Percentiles rank a stretch among this genome's conserved stretches.
Conservation (phyloP, 257 asterid species). For the Solanum peruvianum region DNA sequence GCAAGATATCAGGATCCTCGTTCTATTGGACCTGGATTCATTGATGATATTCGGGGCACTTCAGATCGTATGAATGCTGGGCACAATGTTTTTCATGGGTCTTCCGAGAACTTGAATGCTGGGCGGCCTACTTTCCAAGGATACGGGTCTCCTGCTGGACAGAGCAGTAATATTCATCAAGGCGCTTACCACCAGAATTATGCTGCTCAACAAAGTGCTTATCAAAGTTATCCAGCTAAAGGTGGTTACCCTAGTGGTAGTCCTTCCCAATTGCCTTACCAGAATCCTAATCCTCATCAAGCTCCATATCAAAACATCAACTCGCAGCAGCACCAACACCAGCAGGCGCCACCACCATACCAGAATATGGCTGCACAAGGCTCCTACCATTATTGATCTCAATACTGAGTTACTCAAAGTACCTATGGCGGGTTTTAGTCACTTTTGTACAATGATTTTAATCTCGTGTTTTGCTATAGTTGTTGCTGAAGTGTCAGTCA, state of each 20-base stretch:
- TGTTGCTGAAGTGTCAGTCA: not conserved
- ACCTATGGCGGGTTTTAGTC: not conserved
- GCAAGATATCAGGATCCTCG: constrained; percentile 28
- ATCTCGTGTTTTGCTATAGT: not conserved
- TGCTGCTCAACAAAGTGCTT: constrained; percentile 14
- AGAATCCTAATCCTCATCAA: constrained; percentile 22
- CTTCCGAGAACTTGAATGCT: constrained; percentile 25
- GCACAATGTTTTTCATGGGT: constrained; percentile 18
- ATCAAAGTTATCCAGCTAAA: constrained; percentile 19
- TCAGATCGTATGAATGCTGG: constrained; percentile 28
- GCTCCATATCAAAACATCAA: constrained; percentile 23
- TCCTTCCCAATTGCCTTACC: constrained; percentile 32
- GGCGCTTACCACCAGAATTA: constrained; percentile 28
- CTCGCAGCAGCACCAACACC: not conserved
- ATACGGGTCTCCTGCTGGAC: constrained; percentile 25
- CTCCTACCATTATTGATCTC: constrained; percentile 37
- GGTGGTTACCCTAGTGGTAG: constrained; percentile 12
- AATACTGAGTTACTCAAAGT: not conserved
- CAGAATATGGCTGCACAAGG: constrained; percentile 32
- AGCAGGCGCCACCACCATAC: constrained; percentile 21
- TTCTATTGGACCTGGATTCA: constrained; percentile 19
- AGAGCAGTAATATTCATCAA: constrained; percentile 16
- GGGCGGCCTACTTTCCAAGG: constrained; percentile 22
- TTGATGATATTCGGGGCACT: constrained; percentile 9
- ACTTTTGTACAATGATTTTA: constrained; percentile 18